Conservation (phyloP, 179 eudicot species). For the Silene noctiflora region DNA sequence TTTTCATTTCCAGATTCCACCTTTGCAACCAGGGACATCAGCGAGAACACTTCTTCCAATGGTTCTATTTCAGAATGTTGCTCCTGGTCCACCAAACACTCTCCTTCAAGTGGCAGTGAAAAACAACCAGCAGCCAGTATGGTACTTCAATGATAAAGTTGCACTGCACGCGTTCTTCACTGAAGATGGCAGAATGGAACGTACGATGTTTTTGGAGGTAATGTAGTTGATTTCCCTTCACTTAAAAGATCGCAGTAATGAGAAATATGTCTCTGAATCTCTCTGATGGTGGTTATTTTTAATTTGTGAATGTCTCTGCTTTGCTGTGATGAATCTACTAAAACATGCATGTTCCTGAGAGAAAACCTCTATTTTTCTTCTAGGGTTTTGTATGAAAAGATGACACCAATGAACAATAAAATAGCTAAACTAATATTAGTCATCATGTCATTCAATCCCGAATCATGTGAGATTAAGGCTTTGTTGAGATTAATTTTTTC, state of each 20-base stretch:
- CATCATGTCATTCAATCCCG: neutral
- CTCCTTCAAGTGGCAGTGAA: slow-evolving; percentile 93
- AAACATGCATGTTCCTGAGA: neutral
- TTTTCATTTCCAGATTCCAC: slow-evolving; percentile 42
- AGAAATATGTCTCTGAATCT: neutral
- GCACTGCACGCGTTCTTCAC: slow-evolving; percentile 61
- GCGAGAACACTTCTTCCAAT: slow-evolving; percentile 85
- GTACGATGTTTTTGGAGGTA: slow-evolving; percentile 88
- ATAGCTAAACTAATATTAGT: neutral
- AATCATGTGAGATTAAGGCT: too few species aligned
- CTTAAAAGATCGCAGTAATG: neutral
- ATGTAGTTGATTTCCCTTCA: slow-evolving; percentile 9
- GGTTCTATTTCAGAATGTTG: slow-evolving; percentile 80
- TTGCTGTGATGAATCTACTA: neutral
- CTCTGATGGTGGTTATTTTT: neutral
- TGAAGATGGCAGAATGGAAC: slow-evolving; percentile 98
- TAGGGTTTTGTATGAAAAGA: neutral
- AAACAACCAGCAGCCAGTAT: slow-evolving; percentile 97
- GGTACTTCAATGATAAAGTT: slow-evolving; percentile 86
- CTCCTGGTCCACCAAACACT: slow-evolving; percentile 80
- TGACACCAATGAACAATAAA: neutral
- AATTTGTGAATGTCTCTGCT: neutral
- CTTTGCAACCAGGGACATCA: slow-evolving; percentile 80
- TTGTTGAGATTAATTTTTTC: neutral
- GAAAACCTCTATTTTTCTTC: neutral